These are phyloP conservation scores for Calocybe cyanea DNA, from an alignment of 768 basidiomycete species.

Conservation along the genomic window DNA sequence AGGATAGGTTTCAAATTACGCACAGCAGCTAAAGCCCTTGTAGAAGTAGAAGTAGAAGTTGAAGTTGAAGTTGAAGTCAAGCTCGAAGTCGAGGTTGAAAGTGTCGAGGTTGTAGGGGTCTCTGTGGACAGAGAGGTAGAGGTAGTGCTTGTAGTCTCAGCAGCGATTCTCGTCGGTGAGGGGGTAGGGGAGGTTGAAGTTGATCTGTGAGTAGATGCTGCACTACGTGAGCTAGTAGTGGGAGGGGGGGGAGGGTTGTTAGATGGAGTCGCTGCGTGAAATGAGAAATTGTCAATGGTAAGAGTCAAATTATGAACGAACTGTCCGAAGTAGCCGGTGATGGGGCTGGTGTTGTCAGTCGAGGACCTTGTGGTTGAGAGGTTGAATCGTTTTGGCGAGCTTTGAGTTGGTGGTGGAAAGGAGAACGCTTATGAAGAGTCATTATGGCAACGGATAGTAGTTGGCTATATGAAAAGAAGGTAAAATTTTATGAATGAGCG, in stretches of 20 bases:
- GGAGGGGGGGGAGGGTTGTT: neutral
- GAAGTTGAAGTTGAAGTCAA: too few relatives aligned
- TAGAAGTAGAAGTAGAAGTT: too few relatives aligned
- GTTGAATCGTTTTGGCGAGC: conserved; percentile 10
- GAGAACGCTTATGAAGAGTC: conserved; percentile 25
- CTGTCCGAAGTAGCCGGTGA: too few relatives aligned
- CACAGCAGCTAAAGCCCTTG: too few relatives aligned
- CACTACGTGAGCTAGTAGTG: too few relatives aligned
- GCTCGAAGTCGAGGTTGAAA: too few relatives aligned
- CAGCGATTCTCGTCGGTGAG: neutral
- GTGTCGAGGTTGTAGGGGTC: neutral
- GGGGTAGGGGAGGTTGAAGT: neutral
- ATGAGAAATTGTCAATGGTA: too few relatives aligned
- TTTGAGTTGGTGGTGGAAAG: conserved; percentile 23
- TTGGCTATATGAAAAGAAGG: conserved; percentile 15
- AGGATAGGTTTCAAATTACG: too few relatives aligned
- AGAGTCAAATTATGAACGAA: too few relatives aligned
- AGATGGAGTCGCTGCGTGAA: too few relatives aligned
- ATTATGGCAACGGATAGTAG: conserved; percentile 18
- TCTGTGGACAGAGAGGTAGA: neutral
- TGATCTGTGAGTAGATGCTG: neutral
- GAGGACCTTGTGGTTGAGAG: neutral
- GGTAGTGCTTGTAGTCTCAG: neutral
- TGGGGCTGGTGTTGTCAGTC: neutral
- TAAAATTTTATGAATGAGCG: conserved; percentile 7